Evolutionary conservation across 1,284 basidiomycete species (phyloP), one percentile per base, ranked within the genome.

Genomic region (Cutaneotrichosporon mucoides): DNA sequence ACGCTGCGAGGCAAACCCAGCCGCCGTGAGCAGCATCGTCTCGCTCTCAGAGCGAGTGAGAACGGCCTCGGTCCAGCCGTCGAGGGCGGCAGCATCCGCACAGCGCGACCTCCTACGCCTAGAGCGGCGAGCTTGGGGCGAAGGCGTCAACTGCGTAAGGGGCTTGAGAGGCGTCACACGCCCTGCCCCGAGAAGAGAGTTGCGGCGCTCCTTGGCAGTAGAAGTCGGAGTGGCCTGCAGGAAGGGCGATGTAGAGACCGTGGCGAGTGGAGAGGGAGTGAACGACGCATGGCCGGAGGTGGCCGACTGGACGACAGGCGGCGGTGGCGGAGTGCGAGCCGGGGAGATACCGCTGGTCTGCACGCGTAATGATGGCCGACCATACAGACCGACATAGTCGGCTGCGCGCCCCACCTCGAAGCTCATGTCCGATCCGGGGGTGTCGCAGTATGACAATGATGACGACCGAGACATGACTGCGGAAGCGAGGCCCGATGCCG

Each of bases 301-400:
- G 35, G 53, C 49, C 10, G 38, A 15, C 2, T 40, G 9, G 4
- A 53, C n/a, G 46, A 48, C 46, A 6, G 46, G 46, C 6, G 46
- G 46, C 5, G 46, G 46, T 3, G 46, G 46, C 5, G 46, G 46
- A 10, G 46, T 36, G 12, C 46, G 11, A 6, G 46, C 33, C 15
- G 51, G 52, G 8, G 49, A 51, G 9, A 51, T 51, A 15, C 38
- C 38, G 16, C 15, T 40, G 24, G 55, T 42, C 7, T 46, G 48
- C 16, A 38, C 9, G n/a, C 47, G 43, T 8, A 59, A 44, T 34
- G 46, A 24, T 2, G 51, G 16, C 8, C 57, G 55, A 34, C 63
- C 63, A n/a, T 64, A 64, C 7, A 60, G 44, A 6, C 35, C 16
- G 2, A 64, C 43, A 45, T 61, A 64, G 57, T 64, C 63, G 16